Conservation (phyloP, 2,329 filamentous ascomycete genomes). For the Ascosphaera apis region DNA sequence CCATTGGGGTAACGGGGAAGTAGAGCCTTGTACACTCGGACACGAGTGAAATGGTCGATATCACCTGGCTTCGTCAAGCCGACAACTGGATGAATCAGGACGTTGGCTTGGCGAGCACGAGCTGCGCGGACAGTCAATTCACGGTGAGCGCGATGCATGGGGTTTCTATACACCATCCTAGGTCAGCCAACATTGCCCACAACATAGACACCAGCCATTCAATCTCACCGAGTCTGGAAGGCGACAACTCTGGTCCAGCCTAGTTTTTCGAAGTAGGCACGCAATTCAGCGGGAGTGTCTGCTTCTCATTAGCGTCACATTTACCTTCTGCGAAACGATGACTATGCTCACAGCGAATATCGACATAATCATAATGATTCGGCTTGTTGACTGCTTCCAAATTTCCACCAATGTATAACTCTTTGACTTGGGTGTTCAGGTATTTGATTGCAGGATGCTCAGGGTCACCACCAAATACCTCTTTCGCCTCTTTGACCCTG, state of each 20-base stretch:
- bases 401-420: conserved; percentile 91
- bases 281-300: conserved; percentile 86
- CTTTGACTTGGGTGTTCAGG: conserved; percentile 55
- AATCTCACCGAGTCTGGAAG: conserved; percentile 62
- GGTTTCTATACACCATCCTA: conserved; percentile 56
- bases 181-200: conserved; percentile 3
- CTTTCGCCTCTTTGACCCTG: conserved; percentile 68
- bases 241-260: conserved; percentile 95
- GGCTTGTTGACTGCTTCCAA: conserved; percentile 84
- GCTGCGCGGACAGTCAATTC: conserved; percentile 94
- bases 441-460: conserved; percentile 85
- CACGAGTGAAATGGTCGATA: conserved; percentile 98
- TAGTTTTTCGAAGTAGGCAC: conserved; percentile 96
- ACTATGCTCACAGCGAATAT: conserved; percentile 52
- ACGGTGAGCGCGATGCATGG: conserved; percentile 96
- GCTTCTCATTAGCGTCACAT: conserved; percentile 1
- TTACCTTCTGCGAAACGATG: conserved; percentile 1
- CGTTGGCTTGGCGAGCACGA: conserved; percentile 87
- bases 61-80: conserved; percentile 97
- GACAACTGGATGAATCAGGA: conserved; percentile 96
- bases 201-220: not conserved
- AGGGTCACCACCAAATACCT: conserved; percentile 82
- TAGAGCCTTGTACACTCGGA: conserved; percentile 94
- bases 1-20: conserved; percentile 94
- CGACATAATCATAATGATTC: conserved; percentile 98